Base-by-base conservation (phyloP, 2,329 filamentous ascomycete species). In the Cladophialophora chaetospira region DNA sequence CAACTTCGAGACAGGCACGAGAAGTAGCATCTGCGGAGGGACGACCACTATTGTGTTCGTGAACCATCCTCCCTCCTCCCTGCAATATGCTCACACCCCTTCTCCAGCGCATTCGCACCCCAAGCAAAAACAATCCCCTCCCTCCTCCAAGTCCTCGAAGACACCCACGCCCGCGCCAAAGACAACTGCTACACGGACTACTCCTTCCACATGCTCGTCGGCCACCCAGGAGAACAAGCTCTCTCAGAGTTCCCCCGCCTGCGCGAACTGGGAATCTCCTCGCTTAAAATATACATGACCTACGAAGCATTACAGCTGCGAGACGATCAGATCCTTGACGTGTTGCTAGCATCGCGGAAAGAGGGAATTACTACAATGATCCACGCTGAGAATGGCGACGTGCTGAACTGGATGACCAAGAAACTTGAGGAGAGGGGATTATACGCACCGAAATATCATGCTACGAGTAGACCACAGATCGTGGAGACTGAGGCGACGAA, bases 151-250 rank as follows among this genome's bases (percentile, higher is more conserved):
- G 74, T 73, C 1, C 67, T 80, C 2, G 65, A 70, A n/a, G 71
- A 70, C 10, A 77, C 76, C 0, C 75, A 78, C 35, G 68, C 66
- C 21, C 71, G 72, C 53, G 77, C 78, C 23, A 66, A 68, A 15
- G 69, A 71, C 26, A 75, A 74, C 15, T 78, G 75, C 65, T 80
- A 79, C 59, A 72, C 70, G 17, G 78, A 80, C 65, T 81, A 80
- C 65, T 75, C 73, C 2, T 80, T 83, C 59, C 81, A 84, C 63
- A 68, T 81, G 54, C 75, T 82, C 28, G 70, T 81, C 28, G 73
- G 75, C 0, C 79, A 80, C 56, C 77, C 79, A 0, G 73, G 25
- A 70, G 82, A 57, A 74, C 83, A 44, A 11, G 71, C 73, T 11
- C 59, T 78, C 2, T 62, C 67, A 2, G 64, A 75, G 11, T 75